Evolutionary conservation across 768 basidiomycete species (phyloP).

Genomic region (Hydnum rufescens): DNA sequence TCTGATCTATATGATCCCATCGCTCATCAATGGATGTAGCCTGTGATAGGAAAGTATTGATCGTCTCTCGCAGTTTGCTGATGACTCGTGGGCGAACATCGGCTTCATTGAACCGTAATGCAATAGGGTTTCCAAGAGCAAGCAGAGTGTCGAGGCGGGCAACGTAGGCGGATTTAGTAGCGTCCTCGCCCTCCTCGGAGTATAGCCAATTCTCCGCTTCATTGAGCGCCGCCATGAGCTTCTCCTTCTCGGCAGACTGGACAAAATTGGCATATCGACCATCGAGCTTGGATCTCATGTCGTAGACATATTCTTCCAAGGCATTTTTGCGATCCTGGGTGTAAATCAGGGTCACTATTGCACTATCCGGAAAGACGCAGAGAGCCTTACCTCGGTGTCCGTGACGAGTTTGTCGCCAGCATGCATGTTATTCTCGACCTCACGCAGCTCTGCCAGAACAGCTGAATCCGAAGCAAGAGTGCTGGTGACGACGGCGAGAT

Average conservation of each 20-base stretch:
- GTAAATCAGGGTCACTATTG: slow-evolving; percentile 5
- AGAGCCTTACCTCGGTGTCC: slow-evolving; percentile 71
- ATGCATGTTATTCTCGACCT: slow-evolving; percentile 79
- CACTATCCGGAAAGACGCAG: not conserved
- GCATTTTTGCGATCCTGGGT: slow-evolving; percentile 92
- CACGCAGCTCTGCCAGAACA: slow-evolving; percentile 42
- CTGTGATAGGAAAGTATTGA: slow-evolving; percentile 70
- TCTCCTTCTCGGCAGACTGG: slow-evolving; percentile 53
- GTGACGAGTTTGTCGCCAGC: slow-evolving; percentile 85
- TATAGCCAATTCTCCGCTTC: slow-evolving; percentile 95
- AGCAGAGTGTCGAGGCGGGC: slow-evolving; percentile 65
- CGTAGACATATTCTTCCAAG: slow-evolving; percentile 96
- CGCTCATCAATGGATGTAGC: slow-evolving; percentile 73
- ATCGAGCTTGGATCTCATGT: slow-evolving; percentile 82
- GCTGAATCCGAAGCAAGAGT: slow-evolving; percentile 44
- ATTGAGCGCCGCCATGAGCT: slow-evolving; percentile 45
- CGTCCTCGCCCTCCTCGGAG: slow-evolving; percentile 89
- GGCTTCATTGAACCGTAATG: slow-evolving; percentile 58
- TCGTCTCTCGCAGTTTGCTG: slow-evolving; percentile 61
- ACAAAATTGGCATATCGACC: slow-evolving; percentile 66
- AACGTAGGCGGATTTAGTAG: slow-evolving; percentile 88
- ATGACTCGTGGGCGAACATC: slow-evolving; percentile 64
- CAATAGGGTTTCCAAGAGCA: slow-evolving; percentile 69
- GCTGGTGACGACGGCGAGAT: slow-evolving; percentile 50
- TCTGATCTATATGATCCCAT: slow-evolving; percentile 74